Evolutionary conservation across 176 grass and related monocot genomes (phyloP), one percentile per base, ranked within the genome.

Genomic region (Tuctoria greenei): DNA sequence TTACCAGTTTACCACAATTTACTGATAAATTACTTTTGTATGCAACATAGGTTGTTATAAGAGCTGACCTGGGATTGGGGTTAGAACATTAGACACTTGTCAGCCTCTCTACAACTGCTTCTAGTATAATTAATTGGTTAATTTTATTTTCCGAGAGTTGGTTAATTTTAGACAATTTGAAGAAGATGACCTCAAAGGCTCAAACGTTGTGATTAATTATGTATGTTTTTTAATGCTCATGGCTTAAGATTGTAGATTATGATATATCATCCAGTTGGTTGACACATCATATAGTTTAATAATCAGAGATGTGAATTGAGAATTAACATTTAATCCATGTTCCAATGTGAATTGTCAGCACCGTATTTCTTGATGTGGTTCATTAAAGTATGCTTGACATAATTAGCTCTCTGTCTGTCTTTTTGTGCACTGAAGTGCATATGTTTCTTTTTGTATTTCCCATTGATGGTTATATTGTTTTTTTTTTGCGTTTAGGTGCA

Each of bases 191-290:
- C 13, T 11, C 49, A 68, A 45, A 75, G 39, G 41, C 13, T 11
- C 49, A 68, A 45, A 75, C 39, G 41, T 69, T 2, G 13, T 11
- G n/a, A 62, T 36, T 66, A 40, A 46, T 64, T 71, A 41, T 39
- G 25, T 47, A n/a, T 52, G 65, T 40, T 70, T 51, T 77, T 11
- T 64, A 52, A 40, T 54, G 66, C 58, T 20, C 35, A 56, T 49
- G 27, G 28, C 39, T 79, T 84, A 46, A 77, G 76, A 78, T 31
- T 28, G 21, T 64, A 39, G 67, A 56, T 73, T 73, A 85, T 23
- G 36, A 24, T 40, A 56, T 72, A 21, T 55, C 7, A 25, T 58
- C 56, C 10, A 73, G 24, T 85, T n/a, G 31, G 66, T 59, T 59
- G 10, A 67, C 11, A 61, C 10, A 40, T 56, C 31, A 74, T 43